Conservation (phyloP, 1,139 yeast genomes). For the Scheffersomyces titani region DNA sequence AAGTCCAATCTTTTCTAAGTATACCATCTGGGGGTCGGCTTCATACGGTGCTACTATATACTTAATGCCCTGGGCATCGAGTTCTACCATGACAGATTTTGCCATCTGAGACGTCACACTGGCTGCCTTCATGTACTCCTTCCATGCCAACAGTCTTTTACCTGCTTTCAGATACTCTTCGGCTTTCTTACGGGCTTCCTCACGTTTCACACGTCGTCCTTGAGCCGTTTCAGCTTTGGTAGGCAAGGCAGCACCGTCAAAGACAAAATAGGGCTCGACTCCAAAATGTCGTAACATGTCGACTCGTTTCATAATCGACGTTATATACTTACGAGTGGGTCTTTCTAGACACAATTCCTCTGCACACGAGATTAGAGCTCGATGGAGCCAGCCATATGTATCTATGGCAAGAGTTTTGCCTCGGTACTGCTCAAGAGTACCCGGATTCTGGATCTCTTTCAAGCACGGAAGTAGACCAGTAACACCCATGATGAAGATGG, state of each 20-base stretch:
- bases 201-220: constrained; percentile 59
- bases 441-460: constrained; percentile 67
- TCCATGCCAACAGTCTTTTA: constrained; percentile 60
- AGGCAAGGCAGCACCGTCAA: constrained; percentile 89
- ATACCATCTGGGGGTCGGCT: constrained; percentile 97
- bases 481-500: constrained; percentile 62
- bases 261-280: constrained; percentile 83
- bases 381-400: constrained; percentile 95
- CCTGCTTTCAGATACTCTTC: constrained; percentile 51
- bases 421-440: constrained; percentile 57
- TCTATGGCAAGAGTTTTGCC: constrained; percentile 89
- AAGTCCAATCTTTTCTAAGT: constrained; percentile 69
- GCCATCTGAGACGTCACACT: constrained; percentile 94
- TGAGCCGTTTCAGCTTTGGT: constrained; percentile 75
- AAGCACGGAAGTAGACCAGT: constrained; percentile 74
- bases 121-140: constrained; percentile 74
- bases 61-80: constrained; percentile 58
- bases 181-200: constrained; percentile 60
- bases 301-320: constrained; percentile 61
- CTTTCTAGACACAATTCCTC: constrained; percentile 72
- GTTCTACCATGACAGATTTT: constrained; percentile 72
- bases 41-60: constrained; percentile 97
- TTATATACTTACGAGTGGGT: constrained; percentile 68
- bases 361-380: constrained; percentile 82
- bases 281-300: constrained; percentile 67